Percentiles rank a stretch among this genome's conserved stretches.
phyloP scores from a whole-genome alignment of 2,329 filamentous ascomycete species.

The Colletotrichum nymphaeae region DNA sequence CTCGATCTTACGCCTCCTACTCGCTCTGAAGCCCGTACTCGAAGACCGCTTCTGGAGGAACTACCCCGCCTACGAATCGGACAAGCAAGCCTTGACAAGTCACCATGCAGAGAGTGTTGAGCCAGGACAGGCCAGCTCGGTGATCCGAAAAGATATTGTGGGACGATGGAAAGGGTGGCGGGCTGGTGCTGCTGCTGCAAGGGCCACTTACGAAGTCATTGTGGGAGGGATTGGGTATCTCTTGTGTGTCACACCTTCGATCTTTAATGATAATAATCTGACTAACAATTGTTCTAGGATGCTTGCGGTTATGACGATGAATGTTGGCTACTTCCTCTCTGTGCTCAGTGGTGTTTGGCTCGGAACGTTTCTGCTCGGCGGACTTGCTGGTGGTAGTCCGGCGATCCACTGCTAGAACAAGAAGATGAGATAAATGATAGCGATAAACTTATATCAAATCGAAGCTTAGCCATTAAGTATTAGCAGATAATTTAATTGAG shows the following conservation, averaged over 20 bases:
- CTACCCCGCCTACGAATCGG: conserved; percentile 3
- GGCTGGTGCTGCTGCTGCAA: conserved; percentile 25
- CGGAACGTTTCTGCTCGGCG: conserved; percentile 60
- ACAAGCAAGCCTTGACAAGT: not conserved
- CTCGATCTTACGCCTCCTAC: conserved; percentile 75
- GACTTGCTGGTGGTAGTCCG: conserved; percentile 1
- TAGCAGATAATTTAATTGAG: not conserved
- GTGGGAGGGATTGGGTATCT: conserved; percentile 84
- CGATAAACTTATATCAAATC: not conserved
- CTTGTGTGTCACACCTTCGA: conserved; percentile 70
- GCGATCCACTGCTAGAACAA: not conserved
- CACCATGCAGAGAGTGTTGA: not conserved
- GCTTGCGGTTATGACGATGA: conserved; percentile 92
- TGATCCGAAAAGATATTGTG: conserved; percentile 1
- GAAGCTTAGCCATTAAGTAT: not conserved
- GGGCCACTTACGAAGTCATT: conserved; percentile 47
- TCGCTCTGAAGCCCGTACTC: conserved; percentile 76
- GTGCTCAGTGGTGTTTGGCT: conserved; percentile 82
- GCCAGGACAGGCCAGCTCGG: not conserved
- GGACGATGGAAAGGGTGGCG: conserved; percentile 34
- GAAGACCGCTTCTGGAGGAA: conserved; percentile 59
- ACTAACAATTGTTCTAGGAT: conserved; percentile 66
- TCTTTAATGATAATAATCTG: not conserved
- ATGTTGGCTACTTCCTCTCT: conserved; percentile 86
- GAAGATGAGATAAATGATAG: not conserved